phyloP scores from a whole-genome alignment of 2,329 filamentous ascomycete genomes.

The Phyllosticta capitalensis region DNA sequence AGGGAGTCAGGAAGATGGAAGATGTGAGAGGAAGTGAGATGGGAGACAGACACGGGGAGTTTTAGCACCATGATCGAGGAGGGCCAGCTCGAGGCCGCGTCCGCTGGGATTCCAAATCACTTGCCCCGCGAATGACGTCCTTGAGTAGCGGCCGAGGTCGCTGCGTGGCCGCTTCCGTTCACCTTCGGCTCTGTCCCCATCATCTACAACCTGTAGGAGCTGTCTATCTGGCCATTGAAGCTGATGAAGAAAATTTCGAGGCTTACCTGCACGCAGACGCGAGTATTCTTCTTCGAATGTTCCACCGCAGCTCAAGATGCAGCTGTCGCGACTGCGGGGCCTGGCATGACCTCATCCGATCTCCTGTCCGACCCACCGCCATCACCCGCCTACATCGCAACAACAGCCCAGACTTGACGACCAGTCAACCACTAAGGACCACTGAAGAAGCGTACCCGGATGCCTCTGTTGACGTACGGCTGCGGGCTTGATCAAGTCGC shows the following conservation, averaged over 20 bases:
- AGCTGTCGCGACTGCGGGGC: not conserved
- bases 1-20: not conserved
- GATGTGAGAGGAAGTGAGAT: not conserved
- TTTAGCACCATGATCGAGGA: conserved; percentile 10
- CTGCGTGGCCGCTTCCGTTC: not conserved
- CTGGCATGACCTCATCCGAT: not conserved
- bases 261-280: not conserved
- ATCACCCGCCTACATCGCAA: not conserved
- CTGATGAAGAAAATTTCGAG: not conserved
- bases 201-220: not conserved
- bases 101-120: conserved; percentile 8
- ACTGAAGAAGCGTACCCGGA: not conserved
- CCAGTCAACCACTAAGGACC: not conserved
- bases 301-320: not conserved
- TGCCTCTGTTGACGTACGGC: not conserved
- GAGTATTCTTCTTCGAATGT: not conserved
- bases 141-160: conserved; percentile 3
- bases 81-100: conserved; percentile 6
- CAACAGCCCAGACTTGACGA: not conserved
- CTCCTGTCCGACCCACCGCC: not conserved
- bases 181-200: not conserved
- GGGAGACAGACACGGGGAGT: not conserved
- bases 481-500: not conserved
- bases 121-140: conserved; percentile 10
- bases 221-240: not conserved